phyloP scores from a whole-genome alignment of 2,329 filamentous ascomycete species.

The Purpureocillium takamizusanense region DNA sequence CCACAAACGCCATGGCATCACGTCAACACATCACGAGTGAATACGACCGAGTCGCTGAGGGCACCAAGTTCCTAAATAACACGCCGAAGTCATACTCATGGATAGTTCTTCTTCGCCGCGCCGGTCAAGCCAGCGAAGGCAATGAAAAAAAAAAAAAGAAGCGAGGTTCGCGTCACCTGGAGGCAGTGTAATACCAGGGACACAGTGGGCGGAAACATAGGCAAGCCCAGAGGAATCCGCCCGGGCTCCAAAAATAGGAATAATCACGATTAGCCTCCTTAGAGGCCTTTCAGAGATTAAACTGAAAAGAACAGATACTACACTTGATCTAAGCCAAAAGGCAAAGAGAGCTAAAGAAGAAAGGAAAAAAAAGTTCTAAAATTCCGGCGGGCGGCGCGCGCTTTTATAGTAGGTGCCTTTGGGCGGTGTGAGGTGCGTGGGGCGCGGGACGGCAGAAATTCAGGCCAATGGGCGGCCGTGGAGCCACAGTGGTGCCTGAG shows the following conservation, averaged over 20 bases:
- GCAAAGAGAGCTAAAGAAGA: conserved; percentile 34
- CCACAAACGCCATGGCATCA: too few relatives aligned
- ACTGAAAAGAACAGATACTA: conserved; percentile 97
- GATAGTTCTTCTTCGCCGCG: conserved; percentile 26
- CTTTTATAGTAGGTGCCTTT: conserved; percentile 15
- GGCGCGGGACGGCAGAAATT: background rate
- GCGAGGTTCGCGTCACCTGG: conserved; percentile 34
- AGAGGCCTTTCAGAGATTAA: conserved; percentile 86
- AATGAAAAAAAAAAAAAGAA: conserved; percentile 29
- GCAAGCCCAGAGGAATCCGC: conserved; percentile 31
- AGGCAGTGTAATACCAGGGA: conserved; percentile 37
- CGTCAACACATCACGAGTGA: too few relatives aligned
- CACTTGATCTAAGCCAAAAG: conserved; percentile 82
- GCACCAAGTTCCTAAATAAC: too few relatives aligned
- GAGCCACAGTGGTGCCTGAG: too few relatives aligned
- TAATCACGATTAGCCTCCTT: conserved; percentile 69
- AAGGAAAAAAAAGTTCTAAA: conserved; percentile 17
- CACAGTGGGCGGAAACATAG: conserved; percentile 29
- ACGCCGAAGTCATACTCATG: background rate
- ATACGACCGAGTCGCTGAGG: too few relatives aligned
- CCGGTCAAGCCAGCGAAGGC: conserved; percentile 23
- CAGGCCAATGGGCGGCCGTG: background rate
- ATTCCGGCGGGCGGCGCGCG: conserved; percentile 2
- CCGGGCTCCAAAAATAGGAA: conserved; percentile 50
- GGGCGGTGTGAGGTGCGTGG: conserved; percentile 6